Evolutionary conservation across 2,329 filamentous ascomycete genomes (phyloP), one percentile per base, ranked within the genome.

Genomic region (Dendryphion nanum): DNA sequence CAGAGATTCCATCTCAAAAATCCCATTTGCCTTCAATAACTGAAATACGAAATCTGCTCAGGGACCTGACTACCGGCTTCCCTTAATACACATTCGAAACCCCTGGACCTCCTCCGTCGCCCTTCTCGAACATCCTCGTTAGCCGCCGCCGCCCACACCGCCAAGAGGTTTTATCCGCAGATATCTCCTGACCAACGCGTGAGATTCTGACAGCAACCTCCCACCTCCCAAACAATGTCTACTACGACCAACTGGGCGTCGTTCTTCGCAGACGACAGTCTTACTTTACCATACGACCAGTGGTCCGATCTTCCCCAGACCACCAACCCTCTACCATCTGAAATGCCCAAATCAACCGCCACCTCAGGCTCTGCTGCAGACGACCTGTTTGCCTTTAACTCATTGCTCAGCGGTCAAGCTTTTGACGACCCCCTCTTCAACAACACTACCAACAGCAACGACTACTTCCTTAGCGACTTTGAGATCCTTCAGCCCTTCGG

Each of bases 161-260:
- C 41, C 40, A 41, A 18, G 33, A 31, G 40, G 21, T 47, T 37
- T 40, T 38, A 26, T 48, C 44, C 50, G 32, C 48, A 42, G 50
- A 45, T 50, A 54, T 65, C 61, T 62, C 60, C 61, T 65, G 61
- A 65, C 56, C 53, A 59, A 49, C 55, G 53, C 58, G 55, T 64
- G 61, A 64, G 48, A 50, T 44, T 45, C 50, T 48, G 18, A 10
- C 12, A n/a, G 15, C 29, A n/a, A 12, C 31, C 50, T 41, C 50
- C 54, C 44, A 45, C 55, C 15, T 19, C 20, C 7, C 47, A 45
- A 50, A 40, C 44, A 53, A 55, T 32, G 36, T 51, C 58, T n/a
- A 59, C 38, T 43, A 67, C 66, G 63, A 54, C 64, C 58, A 61
- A 67, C 57, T 67, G 63, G 63, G 56, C 61, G 49, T 51, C 54